Conservation (phyloP, 306 rosid genomes). For the Abrus precatorius region DNA sequence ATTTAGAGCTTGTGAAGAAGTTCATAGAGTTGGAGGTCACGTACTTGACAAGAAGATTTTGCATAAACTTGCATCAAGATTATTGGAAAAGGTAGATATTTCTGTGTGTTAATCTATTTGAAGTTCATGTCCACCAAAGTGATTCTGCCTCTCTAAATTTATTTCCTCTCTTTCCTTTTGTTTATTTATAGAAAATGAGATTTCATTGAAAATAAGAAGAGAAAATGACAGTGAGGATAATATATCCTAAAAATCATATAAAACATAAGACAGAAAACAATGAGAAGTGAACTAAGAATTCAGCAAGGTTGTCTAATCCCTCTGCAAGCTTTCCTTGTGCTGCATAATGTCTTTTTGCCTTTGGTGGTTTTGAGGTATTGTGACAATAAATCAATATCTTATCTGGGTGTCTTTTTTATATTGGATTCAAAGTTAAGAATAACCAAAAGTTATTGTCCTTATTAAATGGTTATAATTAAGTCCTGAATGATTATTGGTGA, state of each 20-base stretch:
- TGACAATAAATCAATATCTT: not conserved
- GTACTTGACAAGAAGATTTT: constrained; percentile 90
- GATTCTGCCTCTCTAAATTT: not conserved
- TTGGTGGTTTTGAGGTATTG: not conserved
- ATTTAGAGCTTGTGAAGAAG: constrained; percentile 88
- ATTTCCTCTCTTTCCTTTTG: constrained; percentile 19
- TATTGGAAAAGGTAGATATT: constrained; percentile 79
- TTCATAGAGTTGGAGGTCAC: constrained; percentile 98
- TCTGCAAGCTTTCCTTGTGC: constrained; percentile 6
- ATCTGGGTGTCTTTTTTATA: not conserved
- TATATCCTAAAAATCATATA: not conserved
- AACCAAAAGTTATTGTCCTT: not conserved
- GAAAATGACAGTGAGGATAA: not conserved
- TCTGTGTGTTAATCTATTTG: constrained; percentile 27
- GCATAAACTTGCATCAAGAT: constrained; percentile 77
- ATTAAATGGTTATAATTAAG: not conserved
- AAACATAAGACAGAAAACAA: not conserved
- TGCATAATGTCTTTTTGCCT: not conserved
- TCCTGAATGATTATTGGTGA: not conserved
- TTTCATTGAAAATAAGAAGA: constrained; percentile 25
- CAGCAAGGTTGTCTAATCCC: constrained; percentile 10
- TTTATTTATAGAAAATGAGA: constrained; percentile 23
- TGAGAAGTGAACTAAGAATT: constrained; percentile 5
- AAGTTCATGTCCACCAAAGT: constrained; percentile 19
- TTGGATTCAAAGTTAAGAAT: not conserved